Conservation (phyloP, 192 early-diverging fungal species). For the Phycomyces blakesleeanus region DNA sequence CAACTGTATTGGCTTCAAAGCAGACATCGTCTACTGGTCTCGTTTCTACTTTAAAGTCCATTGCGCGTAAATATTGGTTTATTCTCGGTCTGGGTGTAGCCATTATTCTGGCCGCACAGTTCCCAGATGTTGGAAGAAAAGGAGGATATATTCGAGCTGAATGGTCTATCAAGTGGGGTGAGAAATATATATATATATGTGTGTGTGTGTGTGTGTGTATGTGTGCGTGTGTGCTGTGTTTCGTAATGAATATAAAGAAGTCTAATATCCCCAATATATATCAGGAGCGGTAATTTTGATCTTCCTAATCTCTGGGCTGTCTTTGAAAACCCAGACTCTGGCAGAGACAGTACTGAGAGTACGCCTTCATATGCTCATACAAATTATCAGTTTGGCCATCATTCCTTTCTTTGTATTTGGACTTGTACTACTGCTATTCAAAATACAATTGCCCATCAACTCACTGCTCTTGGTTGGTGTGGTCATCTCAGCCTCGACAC, state of each 20-base stretch:
- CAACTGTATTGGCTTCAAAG: no score
- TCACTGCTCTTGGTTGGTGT: conserved; percentile 55
- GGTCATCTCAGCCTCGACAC: conserved; percentile 59
- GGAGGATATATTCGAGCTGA: conserved; percentile 49
- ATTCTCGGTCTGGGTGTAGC: conserved; percentile 56
- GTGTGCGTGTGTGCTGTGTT: no score
- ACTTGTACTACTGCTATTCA: conserved; percentile 47
- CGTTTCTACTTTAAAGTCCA: no score
- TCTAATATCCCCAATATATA: background rate
- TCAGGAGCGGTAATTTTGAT: conserved; percentile 39
- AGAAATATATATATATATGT: no score
- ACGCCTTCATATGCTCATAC: conserved; percentile 58
- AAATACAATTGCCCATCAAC: conserved; percentile 45
- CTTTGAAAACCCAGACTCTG: conserved; percentile 27
- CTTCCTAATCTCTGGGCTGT: conserved; percentile 38
- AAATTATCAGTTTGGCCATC: conserved; percentile 53
- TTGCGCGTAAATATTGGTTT: conserved; percentile 45
- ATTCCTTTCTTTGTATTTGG: conserved; percentile 62
- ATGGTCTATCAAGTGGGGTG: conserved; percentile 64
- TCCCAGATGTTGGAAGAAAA: conserved; percentile 55
- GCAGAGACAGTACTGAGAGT: conserved; percentile 32
- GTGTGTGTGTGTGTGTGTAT: no score
- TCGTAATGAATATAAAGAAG: background rate
- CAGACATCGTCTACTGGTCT: no score
- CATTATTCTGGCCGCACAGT: conserved; percentile 60